phyloP scores from a whole-genome alignment of 148 eudicot species.

The Chenopodium berlandieri region DNA sequence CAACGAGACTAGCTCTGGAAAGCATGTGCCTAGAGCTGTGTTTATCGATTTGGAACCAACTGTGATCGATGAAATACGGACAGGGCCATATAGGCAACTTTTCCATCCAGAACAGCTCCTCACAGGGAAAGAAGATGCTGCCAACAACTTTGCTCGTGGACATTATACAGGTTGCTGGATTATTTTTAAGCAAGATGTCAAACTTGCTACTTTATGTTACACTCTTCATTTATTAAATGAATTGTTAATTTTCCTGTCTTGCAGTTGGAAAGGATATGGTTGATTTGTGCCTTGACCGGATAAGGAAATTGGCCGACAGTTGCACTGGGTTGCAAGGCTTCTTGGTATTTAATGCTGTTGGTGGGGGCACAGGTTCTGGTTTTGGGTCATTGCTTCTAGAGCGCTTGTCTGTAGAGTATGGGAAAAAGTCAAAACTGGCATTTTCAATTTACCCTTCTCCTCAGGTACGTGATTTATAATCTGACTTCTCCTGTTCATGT shows the following conservation, averaged over 20 bases:
- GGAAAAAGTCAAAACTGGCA: conserved; percentile 39
- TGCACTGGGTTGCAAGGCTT: conserved; percentile 42
- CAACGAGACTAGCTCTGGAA: conserved; percentile 37
- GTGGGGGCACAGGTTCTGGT: conserved; percentile 45
- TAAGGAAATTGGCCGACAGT: conserved; percentile 37
- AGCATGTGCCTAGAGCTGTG: conserved; percentile 41
- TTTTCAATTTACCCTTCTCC: conserved; percentile 40
- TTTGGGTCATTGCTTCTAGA: conserved; percentile 40
- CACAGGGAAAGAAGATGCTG: conserved; percentile 41
- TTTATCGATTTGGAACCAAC: conserved; percentile 42
- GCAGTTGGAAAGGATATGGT: conserved; percentile 41
- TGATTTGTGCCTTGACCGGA: conserved; percentile 40
- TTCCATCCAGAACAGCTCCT: conserved; percentile 42
- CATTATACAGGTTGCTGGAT: conserved; percentile 35
- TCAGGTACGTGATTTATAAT: conserved; percentile 24
- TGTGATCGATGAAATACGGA: conserved; percentile 39
- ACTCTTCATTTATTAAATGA: background rate
- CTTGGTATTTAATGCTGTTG: conserved; percentile 44
- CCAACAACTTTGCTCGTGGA: conserved; percentile 41
- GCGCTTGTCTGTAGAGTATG: conserved; percentile 38
- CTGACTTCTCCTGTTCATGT: background rate
- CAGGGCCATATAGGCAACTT: conserved; percentile 39
- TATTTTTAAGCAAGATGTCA: background rate
- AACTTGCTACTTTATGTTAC: background rate
- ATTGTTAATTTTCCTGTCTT: conserved; percentile 13